Evolutionary conservation across 2,329 filamentous ascomycete genomes (phyloP).

Genomic region (Colletotrichum plurivorum): DNA sequence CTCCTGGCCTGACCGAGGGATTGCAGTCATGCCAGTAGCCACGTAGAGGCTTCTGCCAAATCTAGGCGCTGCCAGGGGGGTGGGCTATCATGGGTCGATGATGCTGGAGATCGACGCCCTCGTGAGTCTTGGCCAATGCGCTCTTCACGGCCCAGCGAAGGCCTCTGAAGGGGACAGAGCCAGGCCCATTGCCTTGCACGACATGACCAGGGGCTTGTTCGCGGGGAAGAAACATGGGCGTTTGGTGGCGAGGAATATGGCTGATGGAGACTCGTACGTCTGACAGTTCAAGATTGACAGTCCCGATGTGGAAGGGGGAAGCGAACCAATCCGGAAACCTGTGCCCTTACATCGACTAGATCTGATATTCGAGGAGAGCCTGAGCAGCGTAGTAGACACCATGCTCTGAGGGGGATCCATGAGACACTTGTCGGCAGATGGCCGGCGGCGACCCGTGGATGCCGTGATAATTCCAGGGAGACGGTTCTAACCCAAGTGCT

Average conservation of each 20-base stretch:
- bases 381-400: constrained; percentile 42
- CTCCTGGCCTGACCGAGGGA: constrained; percentile 1
- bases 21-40: constrained; percentile 20
- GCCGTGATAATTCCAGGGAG: constrained; percentile 38
- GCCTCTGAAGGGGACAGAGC: neutral
- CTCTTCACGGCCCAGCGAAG: neutral
- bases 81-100: constrained; percentile 11
- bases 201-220: constrained; percentile 28
- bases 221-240: constrained; percentile 27
- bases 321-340: constrained; percentile 54
- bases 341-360: constrained; percentile 42
- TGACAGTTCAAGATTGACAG: constrained; percentile 35
- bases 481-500: constrained; percentile 31
- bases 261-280: constrained; percentile 6
- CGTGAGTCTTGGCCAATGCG: constrained; percentile 11
- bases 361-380: constrained; percentile 44
- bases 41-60: constrained; percentile 11
- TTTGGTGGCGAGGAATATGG: constrained; percentile 23
- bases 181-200: constrained; percentile 16
- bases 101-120: constrained; percentile 13
- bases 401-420: constrained; percentile 5
- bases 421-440: constrained; percentile 34
- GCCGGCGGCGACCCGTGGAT: constrained; percentile 27
- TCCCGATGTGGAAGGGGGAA: constrained; percentile 56
- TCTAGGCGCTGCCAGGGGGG: constrained; percentile 2